Evolutionary conservation across 129 eudicot species (phyloP).

Genomic region (Smallanthus sonchifolius): DNA sequence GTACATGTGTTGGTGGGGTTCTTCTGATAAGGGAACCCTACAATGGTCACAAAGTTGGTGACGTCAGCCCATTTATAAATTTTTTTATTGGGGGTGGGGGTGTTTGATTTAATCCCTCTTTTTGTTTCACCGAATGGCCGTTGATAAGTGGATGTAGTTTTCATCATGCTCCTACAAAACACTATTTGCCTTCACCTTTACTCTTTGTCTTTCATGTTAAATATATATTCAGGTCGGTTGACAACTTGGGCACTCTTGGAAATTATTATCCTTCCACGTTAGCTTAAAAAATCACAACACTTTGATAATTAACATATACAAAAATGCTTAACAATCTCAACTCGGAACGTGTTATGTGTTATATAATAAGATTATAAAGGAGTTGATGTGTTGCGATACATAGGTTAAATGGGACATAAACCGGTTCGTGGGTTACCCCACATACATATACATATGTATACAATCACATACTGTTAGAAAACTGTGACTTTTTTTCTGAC

Average conservation of each 20-base stretch:
- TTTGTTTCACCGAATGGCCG: constrained; percentile 5
- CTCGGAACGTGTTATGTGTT: too few relatives aligned
- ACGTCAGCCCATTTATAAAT: constrained; percentile 35
- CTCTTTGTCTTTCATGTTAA: not conserved
- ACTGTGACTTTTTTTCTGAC: too few relatives aligned
- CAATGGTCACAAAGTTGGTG: constrained; percentile 23
- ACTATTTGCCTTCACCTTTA: constrained; percentile 17
- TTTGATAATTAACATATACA: not conserved
- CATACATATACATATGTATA: too few relatives aligned
- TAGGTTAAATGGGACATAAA: too few relatives aligned
- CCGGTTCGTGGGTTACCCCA: too few relatives aligned
- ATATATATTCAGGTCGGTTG: not conserved
- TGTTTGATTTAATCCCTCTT: constrained; percentile 24
- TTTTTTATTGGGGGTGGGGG: constrained; percentile 2
- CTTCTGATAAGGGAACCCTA: constrained; percentile 38
- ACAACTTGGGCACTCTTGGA: not conserved
- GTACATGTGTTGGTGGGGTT: constrained; percentile 31
- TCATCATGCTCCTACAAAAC: constrained; percentile 28
- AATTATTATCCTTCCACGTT: not conserved
- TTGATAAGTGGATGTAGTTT: constrained; percentile 44
- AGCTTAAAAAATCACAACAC: not conserved
- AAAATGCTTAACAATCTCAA: too few relatives aligned
- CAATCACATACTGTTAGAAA: too few relatives aligned
- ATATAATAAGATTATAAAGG: too few relatives aligned
- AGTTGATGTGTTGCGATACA: too few relatives aligned